Evolutionary conservation across 2,329 filamentous ascomycete genomes (phyloP).

Genomic region (Cadophora sp.): DNA sequence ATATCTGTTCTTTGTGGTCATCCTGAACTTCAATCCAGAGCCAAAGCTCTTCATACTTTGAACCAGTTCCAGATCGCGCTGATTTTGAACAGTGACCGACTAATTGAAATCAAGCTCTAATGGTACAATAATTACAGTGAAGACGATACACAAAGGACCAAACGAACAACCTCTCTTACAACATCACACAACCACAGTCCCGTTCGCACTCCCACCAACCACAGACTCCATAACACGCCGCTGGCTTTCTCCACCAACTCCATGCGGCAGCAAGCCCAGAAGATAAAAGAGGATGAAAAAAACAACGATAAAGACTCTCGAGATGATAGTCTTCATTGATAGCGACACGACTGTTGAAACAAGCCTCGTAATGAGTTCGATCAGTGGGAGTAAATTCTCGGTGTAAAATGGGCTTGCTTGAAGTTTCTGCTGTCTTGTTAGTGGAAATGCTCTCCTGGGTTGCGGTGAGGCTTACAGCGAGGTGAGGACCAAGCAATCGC

Average conservation of each 20-base stretch:
- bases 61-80: too few species aligned
- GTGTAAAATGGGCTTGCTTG: slow-evolving; percentile 21
- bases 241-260: slow-evolving; percentile 12
- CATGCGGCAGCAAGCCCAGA: slow-evolving; percentile 25
- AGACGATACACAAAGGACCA: too few species aligned
- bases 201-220: slow-evolving; percentile 12
- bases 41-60: too few species aligned
- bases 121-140: too few species aligned
- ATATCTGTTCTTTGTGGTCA: too few species aligned
- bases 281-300: slow-evolving; percentile 29
- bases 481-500: slow-evolving; percentile 25
- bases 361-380: slow-evolving; percentile 24
- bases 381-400: slow-evolving; percentile 17
- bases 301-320: slow-evolving; percentile 26
- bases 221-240: slow-evolving; percentile 23
- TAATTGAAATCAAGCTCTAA: too few species aligned
- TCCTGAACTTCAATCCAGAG: too few species aligned
- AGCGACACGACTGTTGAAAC: slow-evolving; percentile 28
- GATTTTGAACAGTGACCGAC: too few species aligned
- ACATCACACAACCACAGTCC: background rate
- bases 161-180: too few species aligned
- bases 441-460: background rate
- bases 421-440: slow-evolving; percentile 23
- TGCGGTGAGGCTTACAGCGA: slow-evolving; percentile 23
- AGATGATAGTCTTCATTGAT: slow-evolving; percentile 28